Base-by-base conservation (phyloP, 208 protist species). In the Strigomonas culicis region DNA sequence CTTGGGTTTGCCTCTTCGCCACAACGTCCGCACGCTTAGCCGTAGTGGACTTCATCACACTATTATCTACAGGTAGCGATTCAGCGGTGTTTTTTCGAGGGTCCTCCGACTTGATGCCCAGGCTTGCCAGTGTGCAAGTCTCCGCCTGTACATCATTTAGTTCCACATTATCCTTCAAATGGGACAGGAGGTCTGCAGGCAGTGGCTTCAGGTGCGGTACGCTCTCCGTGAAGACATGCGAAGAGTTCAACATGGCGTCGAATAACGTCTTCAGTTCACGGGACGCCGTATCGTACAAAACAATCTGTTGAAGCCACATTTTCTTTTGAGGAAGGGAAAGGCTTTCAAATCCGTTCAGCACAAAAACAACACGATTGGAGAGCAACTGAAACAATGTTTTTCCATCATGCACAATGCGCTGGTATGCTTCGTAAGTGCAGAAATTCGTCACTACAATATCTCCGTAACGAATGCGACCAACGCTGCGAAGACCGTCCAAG, bases 371-470 rank as follows among this genome's bases (percentile, higher is more conserved):
- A n/a, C 80, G 70, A 30, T 82, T 82, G 4, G 87, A 84, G 32
- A 90, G 73, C 1, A 84, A 44, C 51, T 89, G 74, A 61, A 87
- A 91, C 0, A 90, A 52, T 4, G 44, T 63, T 53, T 93, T 93
- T 0, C 76, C 81, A 32, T 93, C 87, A 17, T 68, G 51, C 7
- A 93, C 47, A 22, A 93, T 8, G 4, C 72, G 70, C 41, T 89
- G 75, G 65, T 86, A 85, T 8, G 87, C 83, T 63, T 86, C 79
- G 47, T 90, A 63, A 0, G 87, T 87, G 66, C 79, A 86, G 63
- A 87, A 93, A 58, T 93, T 93, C 57, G 88, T 76, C 13, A 93
- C 77, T 22, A 87, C 78, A 4, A 65, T n/a, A 47, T 90, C 87
- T 11, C 64, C 59, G 34, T 82, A 90, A 22, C 70, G 59, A 4